phyloP scores from a whole-genome alignment of 768 basidiomycete species.

The Tubosaeta brunneosetosa region DNA sequence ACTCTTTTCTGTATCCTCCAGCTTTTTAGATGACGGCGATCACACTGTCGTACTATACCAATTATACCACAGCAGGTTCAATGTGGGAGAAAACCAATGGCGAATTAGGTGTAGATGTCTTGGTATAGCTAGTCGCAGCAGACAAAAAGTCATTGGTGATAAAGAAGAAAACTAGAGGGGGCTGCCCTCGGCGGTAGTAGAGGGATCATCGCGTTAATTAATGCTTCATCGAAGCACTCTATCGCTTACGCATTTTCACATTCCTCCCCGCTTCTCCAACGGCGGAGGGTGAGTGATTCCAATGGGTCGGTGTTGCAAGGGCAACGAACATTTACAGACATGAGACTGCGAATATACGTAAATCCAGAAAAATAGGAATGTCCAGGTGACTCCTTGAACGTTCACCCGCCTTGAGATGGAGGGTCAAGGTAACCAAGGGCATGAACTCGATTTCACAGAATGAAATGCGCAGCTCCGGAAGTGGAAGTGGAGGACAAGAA shows the following conservation, averaged over 20 bases:
- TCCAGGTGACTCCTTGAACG: slow-evolving; percentile 69
- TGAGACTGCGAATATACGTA: slow-evolving; percentile 54
- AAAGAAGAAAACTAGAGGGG: slow-evolving; percentile 76
- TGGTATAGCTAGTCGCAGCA: slow-evolving; percentile 87
- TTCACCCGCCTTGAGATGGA: slow-evolving; percentile 48
- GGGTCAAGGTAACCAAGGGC: too few species aligned
- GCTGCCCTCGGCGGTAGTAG: slow-evolving; percentile 95
- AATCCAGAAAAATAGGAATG: background rate
- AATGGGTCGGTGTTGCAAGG: slow-evolving; percentile 76
- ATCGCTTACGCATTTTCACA: slow-evolving; percentile 77
- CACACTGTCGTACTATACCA: too few species aligned
- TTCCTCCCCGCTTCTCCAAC: slow-evolving; percentile 97
- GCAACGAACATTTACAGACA: slow-evolving; percentile 75
- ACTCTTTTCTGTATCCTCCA: too few species aligned
- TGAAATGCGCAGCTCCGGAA: too few species aligned
- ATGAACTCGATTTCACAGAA: too few species aligned
- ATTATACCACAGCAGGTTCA: slow-evolving; percentile 92
- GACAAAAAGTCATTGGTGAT: slow-evolving; percentile 86
- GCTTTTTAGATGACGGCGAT: too few species aligned
- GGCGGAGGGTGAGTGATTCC: slow-evolving; percentile 63
- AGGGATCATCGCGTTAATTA: slow-evolving; percentile 73
- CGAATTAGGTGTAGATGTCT: slow-evolving; percentile 83
- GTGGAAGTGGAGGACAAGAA: too few species aligned
- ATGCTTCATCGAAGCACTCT: slow-evolving; percentile 82
- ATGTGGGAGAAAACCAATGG: slow-evolving; percentile 95